Conservation (phyloP, 331 rosid species). For the Dryas integrifolia region DNA sequence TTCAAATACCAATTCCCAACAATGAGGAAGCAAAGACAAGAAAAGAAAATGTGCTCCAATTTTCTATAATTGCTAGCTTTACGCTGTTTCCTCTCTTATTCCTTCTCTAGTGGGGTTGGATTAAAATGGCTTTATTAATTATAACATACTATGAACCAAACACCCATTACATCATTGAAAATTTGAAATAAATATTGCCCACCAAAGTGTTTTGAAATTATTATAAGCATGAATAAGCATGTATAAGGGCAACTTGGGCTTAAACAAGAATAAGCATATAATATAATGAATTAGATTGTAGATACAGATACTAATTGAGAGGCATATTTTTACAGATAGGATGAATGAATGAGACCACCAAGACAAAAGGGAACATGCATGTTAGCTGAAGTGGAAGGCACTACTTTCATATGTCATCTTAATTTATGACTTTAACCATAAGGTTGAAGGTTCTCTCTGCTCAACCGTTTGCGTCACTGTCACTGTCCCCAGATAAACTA, state of each 20-base stretch:
- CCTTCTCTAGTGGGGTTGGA: neutral
- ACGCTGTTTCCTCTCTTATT: slow-evolving; percentile 14
- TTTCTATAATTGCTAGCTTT: slow-evolving; percentile 3
- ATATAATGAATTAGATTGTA: too few relatives aligned
- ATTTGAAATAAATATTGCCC: too few relatives aligned
- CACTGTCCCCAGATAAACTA: neutral
- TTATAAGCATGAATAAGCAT: too few relatives aligned
- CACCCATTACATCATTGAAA: too few relatives aligned
- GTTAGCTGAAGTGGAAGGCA: slow-evolving; percentile 69
- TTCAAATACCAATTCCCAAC: slow-evolving; percentile 16
- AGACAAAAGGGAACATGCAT: slow-evolving; percentile 28
- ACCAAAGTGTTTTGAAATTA: too few relatives aligned
- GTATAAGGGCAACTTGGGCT: neutral
- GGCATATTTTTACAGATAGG: neutral
- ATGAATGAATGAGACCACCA: neutral
- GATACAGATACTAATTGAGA: too few relatives aligned
- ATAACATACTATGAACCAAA: too few relatives aligned
- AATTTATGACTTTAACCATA: slow-evolving; percentile 25
- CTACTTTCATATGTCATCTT: slow-evolving; percentile 45
- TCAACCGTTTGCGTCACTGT: slow-evolving; percentile 45
- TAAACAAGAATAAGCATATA: neutral
- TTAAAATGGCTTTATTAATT: too few relatives aligned
- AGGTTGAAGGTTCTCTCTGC: neutral
- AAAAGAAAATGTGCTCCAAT: neutral
- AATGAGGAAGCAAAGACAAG: slow-evolving; percentile 10